Conservation (phyloP, 805 yeast species). For the Kuraishia ogatae region DNA sequence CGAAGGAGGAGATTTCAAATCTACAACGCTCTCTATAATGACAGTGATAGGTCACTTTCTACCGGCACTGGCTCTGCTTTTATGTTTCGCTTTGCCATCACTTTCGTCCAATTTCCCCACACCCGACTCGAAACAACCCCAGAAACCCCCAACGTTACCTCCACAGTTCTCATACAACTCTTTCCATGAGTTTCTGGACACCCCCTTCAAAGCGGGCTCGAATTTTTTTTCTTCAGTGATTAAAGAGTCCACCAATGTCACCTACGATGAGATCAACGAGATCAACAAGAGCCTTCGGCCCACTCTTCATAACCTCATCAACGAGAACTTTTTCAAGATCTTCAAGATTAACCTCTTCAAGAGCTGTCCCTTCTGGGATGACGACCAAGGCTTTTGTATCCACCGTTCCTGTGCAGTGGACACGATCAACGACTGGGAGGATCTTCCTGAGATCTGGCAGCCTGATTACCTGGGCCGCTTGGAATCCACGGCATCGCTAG, state of each 20-base stretch:
- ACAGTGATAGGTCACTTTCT: not conserved
- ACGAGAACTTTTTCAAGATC: slow-evolving; percentile 78
- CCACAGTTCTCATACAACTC: slow-evolving; percentile 16
- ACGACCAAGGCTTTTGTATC: slow-evolving; percentile 70
- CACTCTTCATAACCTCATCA: slow-evolving; percentile 45
- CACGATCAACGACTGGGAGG: slow-evolving; percentile 63
- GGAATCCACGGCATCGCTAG: slow-evolving; percentile 27
- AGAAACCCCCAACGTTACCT: slow-evolving; percentile 14
- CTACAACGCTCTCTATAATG: not conserved
- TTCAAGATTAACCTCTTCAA: slow-evolving; percentile 78
- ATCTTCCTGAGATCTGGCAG: slow-evolving; percentile 64
- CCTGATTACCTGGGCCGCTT: slow-evolving; percentile 61
- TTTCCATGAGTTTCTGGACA: slow-evolving; percentile 20
- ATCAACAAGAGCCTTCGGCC: slow-evolving; percentile 48
- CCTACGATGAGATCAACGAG: slow-evolving; percentile 38
- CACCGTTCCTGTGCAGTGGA: slow-evolving; percentile 88
- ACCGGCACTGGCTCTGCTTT: not conserved
- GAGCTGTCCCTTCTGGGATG: slow-evolving; percentile 83
- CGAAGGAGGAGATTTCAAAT: too few species aligned
- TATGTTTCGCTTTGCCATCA: not conserved
- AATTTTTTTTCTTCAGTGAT: slow-evolving; percentile 14
- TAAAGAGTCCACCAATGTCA: slow-evolving; percentile 19
- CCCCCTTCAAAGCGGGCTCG: slow-evolving; percentile 19
- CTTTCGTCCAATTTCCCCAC: slow-evolving; percentile 1
- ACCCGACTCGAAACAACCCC: slow-evolving; percentile 13